Evolutionary conservation across 257 asterid genomes (phyloP).

Genomic region (Capsicum rhomboideum): DNA sequence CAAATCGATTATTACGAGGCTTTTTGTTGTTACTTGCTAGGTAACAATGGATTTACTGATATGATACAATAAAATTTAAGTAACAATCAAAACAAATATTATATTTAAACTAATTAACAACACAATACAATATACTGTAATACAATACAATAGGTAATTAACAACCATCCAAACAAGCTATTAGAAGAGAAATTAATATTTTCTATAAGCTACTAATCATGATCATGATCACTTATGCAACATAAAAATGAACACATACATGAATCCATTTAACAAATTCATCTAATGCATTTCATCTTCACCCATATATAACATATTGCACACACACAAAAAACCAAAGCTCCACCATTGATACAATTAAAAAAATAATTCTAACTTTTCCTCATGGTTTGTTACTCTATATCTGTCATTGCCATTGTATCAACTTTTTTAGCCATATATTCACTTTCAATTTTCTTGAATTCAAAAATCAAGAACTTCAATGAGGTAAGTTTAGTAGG

Average conservation of each 20-base stretch:
- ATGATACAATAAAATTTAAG: too few species aligned
- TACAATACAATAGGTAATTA: neutral
- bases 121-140: neutral
- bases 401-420: neutral
- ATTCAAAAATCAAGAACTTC: neutral
- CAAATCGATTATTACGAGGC: neutral
- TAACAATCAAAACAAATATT: too few species aligned
- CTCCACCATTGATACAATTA: neutral
- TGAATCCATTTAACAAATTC: neutral
- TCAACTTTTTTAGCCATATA: conserved; percentile 1
- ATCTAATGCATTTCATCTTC: neutral
- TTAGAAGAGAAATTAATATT: neutral
- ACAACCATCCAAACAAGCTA: too few species aligned
- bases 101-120: neutral
- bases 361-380: neutral
- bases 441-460: neutral
- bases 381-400: neutral
- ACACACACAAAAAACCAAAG: neutral
- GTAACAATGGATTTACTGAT: too few species aligned
- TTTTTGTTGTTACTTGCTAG: neutral
- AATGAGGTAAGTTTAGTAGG: neutral
- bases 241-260: neutral
- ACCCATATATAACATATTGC: neutral
- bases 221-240: neutral
- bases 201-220: neutral